Evolutionary conservation across 495 filamentous ascomycete genomes (phyloP).

Genomic region (Elasticomyces elasticus): DNA sequence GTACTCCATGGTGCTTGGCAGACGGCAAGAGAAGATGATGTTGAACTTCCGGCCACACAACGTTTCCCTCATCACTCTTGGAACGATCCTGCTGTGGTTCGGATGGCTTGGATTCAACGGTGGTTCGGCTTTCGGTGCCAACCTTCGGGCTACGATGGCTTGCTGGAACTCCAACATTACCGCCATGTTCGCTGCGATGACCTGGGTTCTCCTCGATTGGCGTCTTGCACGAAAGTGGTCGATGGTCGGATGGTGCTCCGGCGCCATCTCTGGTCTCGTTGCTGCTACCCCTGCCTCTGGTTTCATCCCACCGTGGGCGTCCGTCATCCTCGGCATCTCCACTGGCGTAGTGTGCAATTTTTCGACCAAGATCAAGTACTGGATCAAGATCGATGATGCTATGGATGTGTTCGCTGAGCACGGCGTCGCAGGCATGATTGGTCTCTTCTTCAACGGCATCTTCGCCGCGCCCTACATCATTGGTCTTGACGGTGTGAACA

Average conservation of each 20-base stretch:
- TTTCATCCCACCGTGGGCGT: conserved; percentile 79
- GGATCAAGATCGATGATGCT: conserved; percentile 86
- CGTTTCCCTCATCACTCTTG: conserved; percentile 91
- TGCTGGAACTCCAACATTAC: conserved; percentile 96
- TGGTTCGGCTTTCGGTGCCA: conserved; percentile 91
- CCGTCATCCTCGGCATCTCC: conserved; percentile 72
- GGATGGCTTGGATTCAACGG: conserved; percentile 99
- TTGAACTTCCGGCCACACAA: conserved; percentile 84
- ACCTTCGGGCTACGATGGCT: conserved; percentile 87
- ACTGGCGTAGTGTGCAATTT: conserved; percentile 88
- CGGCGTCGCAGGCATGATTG: conserved; percentile 86
- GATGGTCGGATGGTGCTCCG: conserved; percentile 98
- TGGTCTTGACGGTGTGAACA: conserved; percentile 88
- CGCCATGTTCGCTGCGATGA: conserved; percentile 75
- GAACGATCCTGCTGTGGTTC: conserved; percentile 94
- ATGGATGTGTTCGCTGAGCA: conserved; percentile 99
- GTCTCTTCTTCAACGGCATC: conserved; percentile 83
- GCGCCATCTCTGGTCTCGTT: conserved; percentile 51
- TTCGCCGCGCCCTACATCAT: conserved; percentile 86
- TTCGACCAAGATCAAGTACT: conserved; percentile 94
- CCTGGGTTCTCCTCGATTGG: conserved; percentile 91
- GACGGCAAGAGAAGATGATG: conserved; percentile 99
- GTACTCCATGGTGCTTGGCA: conserved; percentile 90
- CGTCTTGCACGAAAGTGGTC: conserved; percentile 95
- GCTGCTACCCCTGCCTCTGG: conserved; percentile 29